Base-by-base conservation (phyloP, 2,329 filamentous ascomycete genomes). In the Fonsecaea erecta region DNA sequence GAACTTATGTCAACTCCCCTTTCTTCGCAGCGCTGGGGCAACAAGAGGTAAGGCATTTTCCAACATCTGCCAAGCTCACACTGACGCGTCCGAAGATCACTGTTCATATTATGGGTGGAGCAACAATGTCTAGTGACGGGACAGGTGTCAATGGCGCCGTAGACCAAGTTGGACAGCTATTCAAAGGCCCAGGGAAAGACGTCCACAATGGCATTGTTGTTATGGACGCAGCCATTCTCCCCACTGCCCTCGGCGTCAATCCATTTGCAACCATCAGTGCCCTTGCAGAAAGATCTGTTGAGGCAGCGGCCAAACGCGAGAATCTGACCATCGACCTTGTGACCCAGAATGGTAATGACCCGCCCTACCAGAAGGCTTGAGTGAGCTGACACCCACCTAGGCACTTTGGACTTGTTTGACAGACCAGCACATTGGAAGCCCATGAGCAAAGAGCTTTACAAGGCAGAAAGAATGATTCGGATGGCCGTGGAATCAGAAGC, bases 251-350 rank as follows among this genome's bases (percentile, higher is more conserved):
- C 1, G 78, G 87, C 14, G 86, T 87, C 2, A 91, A 91, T 71
- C 88, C 88, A 0, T 83, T 89, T 59, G 88, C 88, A 1, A 91
- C 88, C 0, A 90, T 90, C 68, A 84, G 87, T 0, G 88, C 88
- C 2, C 81, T 91, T 21, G 87, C 88, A 0, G 88, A 90, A 75
- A 80, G 88, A 9, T 84, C 85, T 0, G 82, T 90, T 6, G 83
- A 85, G 58, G 73, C 80, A 5, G 83, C 84, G 57, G 79, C 82
- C 1, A 68, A 76, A 58, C 75, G 77, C 8, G 71, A 78, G 6
- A 70, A 71, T 0, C 77, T 87, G 11, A 66, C 63, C 5, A 82
- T 88, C 58, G 79, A 82, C 63, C 74, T 76, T 1, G 75, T 80
- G 24, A 77, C 76, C 26, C 85, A 84, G 62, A 79, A 79, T 66